Evolutionary conservation across 2,329 filamentous ascomycete genomes (phyloP).

Genomic region (Aspergillus pseudoglaucus): DNA sequence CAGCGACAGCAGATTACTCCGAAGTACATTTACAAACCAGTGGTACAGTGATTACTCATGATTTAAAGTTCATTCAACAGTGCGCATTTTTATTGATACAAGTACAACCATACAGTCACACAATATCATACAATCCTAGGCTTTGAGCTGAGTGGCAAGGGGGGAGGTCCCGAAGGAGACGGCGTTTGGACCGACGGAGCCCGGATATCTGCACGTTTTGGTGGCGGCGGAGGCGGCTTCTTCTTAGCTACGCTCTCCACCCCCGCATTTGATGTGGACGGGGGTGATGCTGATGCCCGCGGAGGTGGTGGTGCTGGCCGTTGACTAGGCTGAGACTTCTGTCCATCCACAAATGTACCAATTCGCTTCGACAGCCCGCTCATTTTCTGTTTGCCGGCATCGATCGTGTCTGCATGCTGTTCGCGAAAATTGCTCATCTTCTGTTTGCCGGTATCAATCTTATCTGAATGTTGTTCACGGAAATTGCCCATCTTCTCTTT

Average conservation of each 20-base stretch:
- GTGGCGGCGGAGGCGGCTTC: constrained; percentile 54
- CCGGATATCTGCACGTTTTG: constrained; percentile 49
- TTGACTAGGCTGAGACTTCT: constrained; percentile 23
- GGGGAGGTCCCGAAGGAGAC: constrained; percentile 41
- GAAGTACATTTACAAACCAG: no score
- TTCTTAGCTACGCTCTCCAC: constrained; percentile 27
- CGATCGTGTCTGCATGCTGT: constrained; percentile 62
- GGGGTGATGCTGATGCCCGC: constrained; percentile 6
- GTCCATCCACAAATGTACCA: constrained; percentile 42
- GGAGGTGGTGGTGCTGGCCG: constrained; percentile 15
- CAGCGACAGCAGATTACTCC: no score
- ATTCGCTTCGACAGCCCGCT: constrained; percentile 38
- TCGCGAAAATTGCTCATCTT: constrained; percentile 55
- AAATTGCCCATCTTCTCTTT: not conserved
- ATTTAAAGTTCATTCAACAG: no score
- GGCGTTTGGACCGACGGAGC: constrained; percentile 25
- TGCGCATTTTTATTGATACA: no score
- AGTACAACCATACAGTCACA: constrained; percentile 9
- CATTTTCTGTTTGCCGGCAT: constrained; percentile 48
- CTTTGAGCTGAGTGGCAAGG: constrained; percentile 53
- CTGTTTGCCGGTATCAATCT: constrained; percentile 2
- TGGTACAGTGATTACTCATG: no score
- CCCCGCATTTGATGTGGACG: constrained; percentile 19
- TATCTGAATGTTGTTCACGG: not conserved
- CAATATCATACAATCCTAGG: constrained; percentile 37